Evolutionary conservation across 2,329 filamentous ascomycete species (phyloP), one percentile per base, ranked within the genome.

Genomic region (Claviceps capensis): DNA sequence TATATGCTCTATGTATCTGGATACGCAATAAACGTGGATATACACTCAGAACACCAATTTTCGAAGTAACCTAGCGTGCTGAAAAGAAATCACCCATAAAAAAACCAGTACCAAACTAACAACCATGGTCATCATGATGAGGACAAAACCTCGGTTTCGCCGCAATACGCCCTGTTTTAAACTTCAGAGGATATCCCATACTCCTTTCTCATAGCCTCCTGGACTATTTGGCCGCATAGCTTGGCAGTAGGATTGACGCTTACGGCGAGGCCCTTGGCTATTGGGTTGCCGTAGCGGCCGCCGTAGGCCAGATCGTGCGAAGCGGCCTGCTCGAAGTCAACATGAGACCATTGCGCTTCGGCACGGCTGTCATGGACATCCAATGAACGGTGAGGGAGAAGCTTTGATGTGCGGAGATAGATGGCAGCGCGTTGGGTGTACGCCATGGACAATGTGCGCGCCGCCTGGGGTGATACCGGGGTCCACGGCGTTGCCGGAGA

Each of bases 371-470:
- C 63, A 8, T 67, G 66, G 4, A 77, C 60, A 30, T 70, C 66
- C 26, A 75, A 52, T 26, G 61, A 61, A n/a, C 65, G 65, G 46
- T 61, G 54, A 6, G 59, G 50, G 41, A 72, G 56, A 49, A 77
- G 60, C 59, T 79, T 83, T 52, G 77, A 72, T 1, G 79, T 81
- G 56, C 72, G 71, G 55, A 81, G 75, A 58, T 82, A 83, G 38
- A 85, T 67, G 37, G 80, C 79, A 3, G 78, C 85, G 48, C 84
- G 76, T 63, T 90, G 86, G 0, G 85, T 88, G 59, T 86, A 79
- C 4, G 84, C 81, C 57, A 82, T 79, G 1, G 82, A 79, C 8
- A 91, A 68, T 0, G 85, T 82, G 53, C 77, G 81, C 11, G 79
- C 81, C 34, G 80, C 77, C 49, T 81, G 76, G 6, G 79, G 74